phyloP scores from a whole-genome alignment of 2,329 filamentous ascomycete species.

The Leptographium radiaticola region DNA sequence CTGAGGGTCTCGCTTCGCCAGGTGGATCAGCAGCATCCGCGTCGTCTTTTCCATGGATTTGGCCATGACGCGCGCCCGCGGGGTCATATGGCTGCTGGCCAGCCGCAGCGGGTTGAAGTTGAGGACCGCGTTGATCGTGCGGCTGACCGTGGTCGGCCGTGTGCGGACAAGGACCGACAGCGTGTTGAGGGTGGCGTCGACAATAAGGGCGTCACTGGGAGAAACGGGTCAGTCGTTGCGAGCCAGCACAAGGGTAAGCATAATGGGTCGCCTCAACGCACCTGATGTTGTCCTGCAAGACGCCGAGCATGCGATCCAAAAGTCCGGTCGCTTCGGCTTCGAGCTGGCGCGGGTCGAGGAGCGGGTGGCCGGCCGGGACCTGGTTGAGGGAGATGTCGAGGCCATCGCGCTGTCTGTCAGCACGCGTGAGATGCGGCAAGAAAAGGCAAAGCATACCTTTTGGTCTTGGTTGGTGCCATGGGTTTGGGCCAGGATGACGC shows the following conservation, averaged over 20 bases:
- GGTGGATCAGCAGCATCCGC: constrained; percentile 68
- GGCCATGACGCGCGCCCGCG: constrained; percentile 67
- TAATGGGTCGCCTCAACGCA: constrained; percentile 22
- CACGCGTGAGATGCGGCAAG: not conserved
- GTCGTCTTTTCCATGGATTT: constrained; percentile 94
- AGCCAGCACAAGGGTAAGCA: no score
- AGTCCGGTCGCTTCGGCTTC: constrained; percentile 90
- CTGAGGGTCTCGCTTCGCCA: constrained; percentile 72
- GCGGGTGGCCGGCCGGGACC: constrained; percentile 68
- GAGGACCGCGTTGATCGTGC: constrained; percentile 73
- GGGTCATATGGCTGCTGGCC: constrained; percentile 59
- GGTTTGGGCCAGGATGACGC: constrained; percentile 84
- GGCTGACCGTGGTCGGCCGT: constrained; percentile 67
- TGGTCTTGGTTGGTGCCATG: constrained; percentile 70
- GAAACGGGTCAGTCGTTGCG: not conserved
- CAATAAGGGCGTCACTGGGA: constrained; percentile 66
- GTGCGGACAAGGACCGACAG: constrained; percentile 72
- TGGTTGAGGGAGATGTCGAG: constrained; percentile 78
- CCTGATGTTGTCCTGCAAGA: constrained; percentile 79
- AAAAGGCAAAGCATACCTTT: constrained; percentile 43
- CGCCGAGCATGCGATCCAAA: constrained; percentile 72
- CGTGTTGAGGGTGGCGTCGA: constrained; percentile 86
- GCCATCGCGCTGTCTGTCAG: constrained; percentile 43
- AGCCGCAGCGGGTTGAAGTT: constrained; percentile 86
- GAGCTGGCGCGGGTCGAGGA: constrained; percentile 66